Evolutionary conservation across 2,329 filamentous ascomycete genomes (phyloP), one percentile per base, ranked within the genome.

Genomic region (Arthrobotrys conoides): DNA sequence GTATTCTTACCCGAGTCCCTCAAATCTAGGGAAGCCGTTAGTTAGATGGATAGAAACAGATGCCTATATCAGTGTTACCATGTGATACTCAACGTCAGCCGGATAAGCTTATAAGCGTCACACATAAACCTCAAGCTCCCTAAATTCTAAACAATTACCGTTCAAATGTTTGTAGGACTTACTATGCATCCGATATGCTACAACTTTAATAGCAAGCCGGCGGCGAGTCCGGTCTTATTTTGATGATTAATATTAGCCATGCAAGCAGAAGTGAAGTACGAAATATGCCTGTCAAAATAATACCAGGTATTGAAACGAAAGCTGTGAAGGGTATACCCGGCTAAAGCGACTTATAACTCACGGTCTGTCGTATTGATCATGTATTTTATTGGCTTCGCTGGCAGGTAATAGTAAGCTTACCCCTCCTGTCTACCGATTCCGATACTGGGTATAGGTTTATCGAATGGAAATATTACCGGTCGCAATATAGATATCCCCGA

Each of bases 381-480:
- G n/a, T n/a, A 30, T 30, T 6, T 30, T 30, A 30, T 30, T 30
- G 6, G 27, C 27, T 41, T 16, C 38, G 38, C 16, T 12, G 16
- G 16, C 10, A 59, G 38, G 16, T 41, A 59, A 41, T 16, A 59
- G 53, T 59, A 36, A 59, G 53, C 53, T 59, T 59, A 59, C 53
- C 16, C 16, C 22, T 22, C 53, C 20, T n/a, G n/a, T 22, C 33
- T 38, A 59, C n/a, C 10, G 16, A 14, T 41, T 24, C 1, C 20
- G 2, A 27, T 16, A 1, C 33, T 5, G 9, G 33, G 6, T 36
- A 36, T 36, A 36, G 33, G 1, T 36, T 1, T 16, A 41, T 4
- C 14, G 9, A 16, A 3, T 9, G 14, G 16, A 16, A 41, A 41
- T 41, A 3, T 30, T 30, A 30, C 6, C 27, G 12, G 14, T 41